Base-by-base conservation (phyloP, 495 filamentous ascomycete species). In the Penicillium riverlandense region DNA sequence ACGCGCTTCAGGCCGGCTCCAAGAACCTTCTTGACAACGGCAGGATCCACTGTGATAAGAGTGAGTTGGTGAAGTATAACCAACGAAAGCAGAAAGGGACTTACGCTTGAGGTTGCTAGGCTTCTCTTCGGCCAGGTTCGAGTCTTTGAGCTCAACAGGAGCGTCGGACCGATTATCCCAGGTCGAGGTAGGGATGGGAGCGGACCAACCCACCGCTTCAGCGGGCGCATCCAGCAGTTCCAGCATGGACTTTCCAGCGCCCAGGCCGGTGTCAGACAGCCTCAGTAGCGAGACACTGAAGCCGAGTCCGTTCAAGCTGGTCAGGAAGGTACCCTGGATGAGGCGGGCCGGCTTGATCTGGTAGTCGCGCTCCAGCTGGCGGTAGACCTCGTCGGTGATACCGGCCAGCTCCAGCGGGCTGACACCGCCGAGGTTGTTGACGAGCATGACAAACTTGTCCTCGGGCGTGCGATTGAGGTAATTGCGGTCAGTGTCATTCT, bases 401-500 rank as follows among this genome's bases (percentile, higher is more conserved):
- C 86, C 92, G 6, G 89, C 83, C 52, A 97, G 69, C 64, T 98
- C 92, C 43, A 98, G 70, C 30, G 80, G 79, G 63, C 87, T 94
- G 4, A 96, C 82, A 15, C 89, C 87, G n/a, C 92, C 92, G 11
- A 97, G 74, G 58, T 98, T 98, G 63, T 97, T 97, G 55, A 98
- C 76, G 50, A 96, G 63, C 35, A 97, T 62, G 6, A 95, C 86
- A 27, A 77, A 80, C 11, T 84, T 65, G 45, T 85, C 78, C 11
- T 64, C 62, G 11, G 63, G 63, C 43, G 80, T 77, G 52, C 86
- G 77, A 11, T 78, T 77, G 33, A 96, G 55, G 54, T 88, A 98
- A 14, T 77, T 82, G 32, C 91, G 77, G 62, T 98, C 91, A 44
- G 79, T 69, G 58, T 97, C 92, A 35, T 71, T 76, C 49, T 67